Base-by-base conservation (phyloP, 2,329 filamentous ascomycete genomes). In the Venturia aucupariae region DNA sequence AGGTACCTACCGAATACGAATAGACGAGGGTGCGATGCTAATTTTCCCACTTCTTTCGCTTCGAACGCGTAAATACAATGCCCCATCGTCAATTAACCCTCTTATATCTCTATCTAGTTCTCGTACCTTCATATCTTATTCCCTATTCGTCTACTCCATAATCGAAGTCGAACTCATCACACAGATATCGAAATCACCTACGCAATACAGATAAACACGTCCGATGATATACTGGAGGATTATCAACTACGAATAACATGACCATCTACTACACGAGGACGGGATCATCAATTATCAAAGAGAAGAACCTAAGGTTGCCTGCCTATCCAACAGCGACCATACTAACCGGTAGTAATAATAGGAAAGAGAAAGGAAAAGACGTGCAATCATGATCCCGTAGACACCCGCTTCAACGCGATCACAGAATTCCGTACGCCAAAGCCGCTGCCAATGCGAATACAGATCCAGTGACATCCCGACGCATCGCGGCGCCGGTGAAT, bases 381-480 rank as follows among this genome's bases (percentile, higher is more conserved):
- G 15, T 19, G 48, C 13, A 54, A 54, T 54, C 48, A 32, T 32
- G 17, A 54, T 19, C 32, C 24, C 24, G 22, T 32, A 17, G 32
- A 22, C 15, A n/a, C n/a, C 19, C 19, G 30, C 15, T n/a, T 35
- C 48, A 11, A 35, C n/a, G 15, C 19, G 2, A 35, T 35, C 13
- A 57, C n/a, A 17, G 27, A 22, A 57, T 57, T n/a, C 27, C 51
- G 10, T 57, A 57, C 38, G 59, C 59, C 59, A 61, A 19, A 19
- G 59, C 59, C 17, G 59, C 59, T 61, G 42, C 42, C 59, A 61
- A 41, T 19, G 59, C 59, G 10, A 46, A 42, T n/a, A 32, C 59
- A 39, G 42, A 42, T 42, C 38, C 42, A 7, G 38, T 42, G 10
- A 61, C 59, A 24, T 61, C 59, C 6, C 38, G 22, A 46, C 59